A percentile compares a stretch with the other conserved stretches of the same genome.
These are phyloP conservation scores for Alternaria tenuissima DNA, from an alignment of 2,329 filamentous ascomycete species.

Conservation along the genomic window DNA sequence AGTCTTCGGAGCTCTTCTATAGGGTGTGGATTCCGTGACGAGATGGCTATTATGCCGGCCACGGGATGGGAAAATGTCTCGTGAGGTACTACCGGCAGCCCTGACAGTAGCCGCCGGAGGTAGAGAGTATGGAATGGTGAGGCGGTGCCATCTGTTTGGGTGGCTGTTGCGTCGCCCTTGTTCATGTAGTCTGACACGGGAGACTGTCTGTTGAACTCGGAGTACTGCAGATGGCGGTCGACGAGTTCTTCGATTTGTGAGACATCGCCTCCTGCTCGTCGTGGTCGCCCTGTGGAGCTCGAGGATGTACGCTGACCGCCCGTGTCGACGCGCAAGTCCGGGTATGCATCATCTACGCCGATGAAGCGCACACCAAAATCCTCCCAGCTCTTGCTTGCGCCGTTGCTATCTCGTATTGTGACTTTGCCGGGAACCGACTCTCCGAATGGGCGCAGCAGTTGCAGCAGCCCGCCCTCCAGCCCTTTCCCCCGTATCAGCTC, in stretches of 20 bases:
- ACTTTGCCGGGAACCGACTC: conserved; percentile 88
- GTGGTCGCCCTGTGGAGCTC: conserved; percentile 43
- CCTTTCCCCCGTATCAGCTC: conserved; percentile 83
- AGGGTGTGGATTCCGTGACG: conserved; percentile 81
- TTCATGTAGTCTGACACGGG: conserved; percentile 56
- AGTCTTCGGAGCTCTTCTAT: conserved; percentile 86
- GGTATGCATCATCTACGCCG: conserved; percentile 66
- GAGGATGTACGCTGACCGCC: conserved; percentile 34
- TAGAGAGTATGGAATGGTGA: conserved; percentile 89
- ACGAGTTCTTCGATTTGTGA: conserved; percentile 81
- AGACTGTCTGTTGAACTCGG: conserved; percentile 63
- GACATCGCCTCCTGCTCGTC: conserved; percentile 62
- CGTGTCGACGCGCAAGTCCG: conserved; percentile 47
- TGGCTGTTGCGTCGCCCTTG: conserved; percentile 27
- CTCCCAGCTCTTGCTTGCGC: conserved; percentile 81
- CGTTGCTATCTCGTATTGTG: conserved; percentile 87
- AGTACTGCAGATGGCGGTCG: conserved; percentile 78
- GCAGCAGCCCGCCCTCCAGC: conserved; percentile 80
- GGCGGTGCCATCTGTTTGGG: conserved; percentile 47
- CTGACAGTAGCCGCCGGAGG: conserved; percentile 81
- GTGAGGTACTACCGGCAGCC: conserved; percentile 78
- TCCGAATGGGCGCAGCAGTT: conserved; percentile 88
- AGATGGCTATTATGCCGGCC: conserved; percentile 93
- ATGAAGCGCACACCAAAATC: conserved; percentile 91
- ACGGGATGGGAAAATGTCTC: conserved; percentile 96